Conservation (phyloP, 2,329 filamentous ascomycete species). For the Neopestalotiopsis rosae region DNA sequence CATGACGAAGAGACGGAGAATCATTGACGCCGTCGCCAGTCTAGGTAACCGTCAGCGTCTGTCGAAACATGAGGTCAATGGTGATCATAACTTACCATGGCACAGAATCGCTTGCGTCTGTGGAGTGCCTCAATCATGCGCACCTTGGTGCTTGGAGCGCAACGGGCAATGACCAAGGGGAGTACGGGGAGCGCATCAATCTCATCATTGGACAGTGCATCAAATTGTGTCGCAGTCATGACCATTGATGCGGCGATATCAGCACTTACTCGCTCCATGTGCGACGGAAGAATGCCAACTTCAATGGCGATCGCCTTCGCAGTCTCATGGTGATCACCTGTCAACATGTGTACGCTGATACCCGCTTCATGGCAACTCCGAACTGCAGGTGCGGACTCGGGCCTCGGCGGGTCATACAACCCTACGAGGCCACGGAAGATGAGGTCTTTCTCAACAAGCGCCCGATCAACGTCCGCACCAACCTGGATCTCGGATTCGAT, state of each 20-base stretch:
- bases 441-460: constrained; percentile 6
- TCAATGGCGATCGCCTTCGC: constrained; percentile 61
- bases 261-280: not conserved
- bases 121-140: constrained; percentile 67
- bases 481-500: constrained; percentile 32
- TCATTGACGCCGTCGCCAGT: constrained; percentile 80
- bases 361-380: constrained; percentile 57
- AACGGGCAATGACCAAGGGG: constrained; percentile 72
- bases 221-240: constrained; percentile 69
- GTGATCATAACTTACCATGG: constrained; percentile 43
- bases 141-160: constrained; percentile 73
- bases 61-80: not conserved
- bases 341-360: constrained; percentile 65
- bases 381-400: constrained; percentile 61
- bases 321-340: constrained; percentile 65
- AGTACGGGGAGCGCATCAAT: constrained; percentile 69
- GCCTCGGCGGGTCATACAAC: constrained; percentile 60
- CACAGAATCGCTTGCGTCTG: constrained; percentile 53
- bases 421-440: constrained; percentile 6
- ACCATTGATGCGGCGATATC: constrained; percentile 8
- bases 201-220: constrained; percentile 65
- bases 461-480: not conserved
- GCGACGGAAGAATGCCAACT: constrained; percentile 55
- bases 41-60: constrained; percentile 18
- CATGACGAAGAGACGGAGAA: constrained; percentile 70